phyloP scores from a whole-genome alignment of 2,329 filamentous ascomycete genomes.

The Sarocladium oryzae region DNA sequence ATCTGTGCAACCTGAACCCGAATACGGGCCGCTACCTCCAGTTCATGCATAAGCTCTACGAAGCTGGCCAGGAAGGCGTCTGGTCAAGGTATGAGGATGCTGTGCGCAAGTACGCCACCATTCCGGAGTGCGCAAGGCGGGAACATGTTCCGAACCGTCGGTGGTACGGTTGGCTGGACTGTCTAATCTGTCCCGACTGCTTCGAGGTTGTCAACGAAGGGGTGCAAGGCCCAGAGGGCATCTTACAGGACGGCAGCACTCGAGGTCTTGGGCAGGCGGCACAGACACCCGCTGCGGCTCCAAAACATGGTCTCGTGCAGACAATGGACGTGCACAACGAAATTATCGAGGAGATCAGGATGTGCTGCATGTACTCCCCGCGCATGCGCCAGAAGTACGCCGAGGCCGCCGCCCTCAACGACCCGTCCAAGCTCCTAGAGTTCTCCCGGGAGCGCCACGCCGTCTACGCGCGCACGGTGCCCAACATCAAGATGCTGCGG shows the following conservation, averaged over 20 bases:
- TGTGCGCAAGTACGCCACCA: constrained; percentile 21
- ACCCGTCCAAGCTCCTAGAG: constrained; percentile 21
- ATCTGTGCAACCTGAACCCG: constrained; percentile 25
- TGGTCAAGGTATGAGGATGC: constrained; percentile 22
- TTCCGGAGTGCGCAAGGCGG: constrained; percentile 24
- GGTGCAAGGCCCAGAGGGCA: constrained; percentile 18
- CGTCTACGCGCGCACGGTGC: constrained; percentile 23
- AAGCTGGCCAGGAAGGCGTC: constrained; percentile 26
- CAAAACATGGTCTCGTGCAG: neutral
- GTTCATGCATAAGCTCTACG: constrained; percentile 20
- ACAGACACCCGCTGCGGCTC: too few species aligned
- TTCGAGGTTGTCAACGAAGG: constrained; percentile 20
- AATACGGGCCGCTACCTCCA: constrained; percentile 18
- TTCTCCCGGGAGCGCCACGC: constrained; percentile 12
- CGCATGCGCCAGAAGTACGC: constrained; percentile 29
- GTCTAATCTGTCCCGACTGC: constrained; percentile 28
- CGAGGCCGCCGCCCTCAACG: constrained; percentile 16
- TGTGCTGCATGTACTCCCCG: constrained; percentile 31
- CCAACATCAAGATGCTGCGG: constrained; percentile 22
- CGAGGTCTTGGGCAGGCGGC: neutral
- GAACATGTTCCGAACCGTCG: constrained; percentile 16
- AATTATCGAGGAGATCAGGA: constrained; percentile 19
- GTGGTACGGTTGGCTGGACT: constrained; percentile 30
- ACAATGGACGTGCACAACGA: constrained; percentile 17
- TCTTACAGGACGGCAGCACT: constrained; percentile 10